phyloP scores from a whole-genome alignment of 1,284 basidiomycete species.

The Austroboletus niveus region DNA sequence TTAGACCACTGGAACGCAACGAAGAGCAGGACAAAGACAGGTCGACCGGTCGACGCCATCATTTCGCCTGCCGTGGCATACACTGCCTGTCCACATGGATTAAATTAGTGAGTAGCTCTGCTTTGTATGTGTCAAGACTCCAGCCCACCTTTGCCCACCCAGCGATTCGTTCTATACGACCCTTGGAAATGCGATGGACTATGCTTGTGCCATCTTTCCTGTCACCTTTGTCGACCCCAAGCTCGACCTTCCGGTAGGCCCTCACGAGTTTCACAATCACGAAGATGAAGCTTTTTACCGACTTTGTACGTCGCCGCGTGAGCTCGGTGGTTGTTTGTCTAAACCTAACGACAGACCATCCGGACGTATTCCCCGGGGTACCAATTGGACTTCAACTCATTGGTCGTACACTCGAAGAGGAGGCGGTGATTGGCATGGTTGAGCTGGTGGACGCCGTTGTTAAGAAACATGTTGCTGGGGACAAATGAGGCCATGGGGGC shows the following conservation, averaged over 20 bases:
- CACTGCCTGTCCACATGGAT: constrained; percentile 56
- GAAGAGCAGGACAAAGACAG: constrained; percentile 47
- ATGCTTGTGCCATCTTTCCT: constrained; percentile 64
- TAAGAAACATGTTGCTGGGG: constrained; percentile 4
- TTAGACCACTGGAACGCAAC: constrained; percentile 61
- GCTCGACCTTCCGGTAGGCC: constrained; percentile 44
- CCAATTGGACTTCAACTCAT: constrained; percentile 74
- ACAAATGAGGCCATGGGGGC: too few relatives aligned
- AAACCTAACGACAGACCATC: constrained; percentile 48
- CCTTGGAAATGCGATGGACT: constrained; percentile 71
- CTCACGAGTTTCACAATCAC: constrained; percentile 47
- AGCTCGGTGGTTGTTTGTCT: not conserved
- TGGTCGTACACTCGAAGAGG: constrained; percentile 69
- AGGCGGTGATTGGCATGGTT: constrained; percentile 66
- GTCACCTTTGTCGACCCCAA: constrained; percentile 56
- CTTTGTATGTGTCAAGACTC: not conserved
- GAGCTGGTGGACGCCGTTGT: constrained; percentile 54
- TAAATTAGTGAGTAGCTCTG: constrained; percentile 39
- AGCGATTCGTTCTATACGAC: constrained; percentile 53
- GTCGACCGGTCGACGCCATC: constrained; percentile 64
- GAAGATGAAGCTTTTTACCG: constrained; percentile 55
- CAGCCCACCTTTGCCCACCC: constrained; percentile 25
- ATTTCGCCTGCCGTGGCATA: constrained; percentile 57
- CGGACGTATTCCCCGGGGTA: constrained; percentile 54
- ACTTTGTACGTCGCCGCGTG: constrained; percentile 46